These are phyloP conservation scores for Yarrowia osloensis DNA, from an alignment of 805 yeast genomes.

Conservation along the genomic window DNA sequence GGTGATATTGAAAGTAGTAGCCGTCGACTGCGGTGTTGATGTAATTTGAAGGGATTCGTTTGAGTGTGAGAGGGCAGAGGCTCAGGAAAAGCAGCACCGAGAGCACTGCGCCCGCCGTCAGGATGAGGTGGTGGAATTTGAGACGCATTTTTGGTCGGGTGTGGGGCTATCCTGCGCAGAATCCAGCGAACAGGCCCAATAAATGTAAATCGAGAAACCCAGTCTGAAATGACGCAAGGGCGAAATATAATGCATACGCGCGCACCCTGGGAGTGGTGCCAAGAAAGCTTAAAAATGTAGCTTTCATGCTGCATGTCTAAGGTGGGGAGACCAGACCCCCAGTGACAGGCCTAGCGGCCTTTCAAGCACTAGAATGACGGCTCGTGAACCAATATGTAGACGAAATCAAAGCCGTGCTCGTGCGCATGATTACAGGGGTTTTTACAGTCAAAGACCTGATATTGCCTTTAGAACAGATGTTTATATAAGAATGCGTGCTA, in stretches of 20 bases:
- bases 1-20: slow-evolving; percentile 26
- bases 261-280: slow-evolving; percentile 29
- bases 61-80: slow-evolving; percentile 19
- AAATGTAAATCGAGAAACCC: not conserved
- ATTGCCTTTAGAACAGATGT: not conserved
- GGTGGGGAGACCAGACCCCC: slow-evolving; percentile 1
- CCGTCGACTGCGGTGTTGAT: slow-evolving; percentile 29
- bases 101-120: slow-evolving; percentile 6
- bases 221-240: slow-evolving; percentile 17
- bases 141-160: slow-evolving; percentile 12
- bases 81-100: slow-evolving; percentile 6
- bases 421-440: too few relatives aligned
- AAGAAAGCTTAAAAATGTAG: not conserved
- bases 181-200: slow-evolving; percentile 1
- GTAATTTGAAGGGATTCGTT: slow-evolving; percentile 15
- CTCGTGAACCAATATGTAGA: not conserved
- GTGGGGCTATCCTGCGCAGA: not conserved
- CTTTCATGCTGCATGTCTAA: not conserved
- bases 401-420: not conserved
- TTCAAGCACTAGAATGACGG: not conserved
- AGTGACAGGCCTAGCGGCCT: not conserved
- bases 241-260: slow-evolving; percentile 5
- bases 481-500: not conserved
- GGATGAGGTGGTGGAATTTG: slow-evolving; percentile 9
- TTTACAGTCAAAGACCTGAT: too few relatives aligned